Evolutionary conservation across 1,139 yeast species (phyloP).

Genomic region (Yamadazyma membranifaciens): DNA sequence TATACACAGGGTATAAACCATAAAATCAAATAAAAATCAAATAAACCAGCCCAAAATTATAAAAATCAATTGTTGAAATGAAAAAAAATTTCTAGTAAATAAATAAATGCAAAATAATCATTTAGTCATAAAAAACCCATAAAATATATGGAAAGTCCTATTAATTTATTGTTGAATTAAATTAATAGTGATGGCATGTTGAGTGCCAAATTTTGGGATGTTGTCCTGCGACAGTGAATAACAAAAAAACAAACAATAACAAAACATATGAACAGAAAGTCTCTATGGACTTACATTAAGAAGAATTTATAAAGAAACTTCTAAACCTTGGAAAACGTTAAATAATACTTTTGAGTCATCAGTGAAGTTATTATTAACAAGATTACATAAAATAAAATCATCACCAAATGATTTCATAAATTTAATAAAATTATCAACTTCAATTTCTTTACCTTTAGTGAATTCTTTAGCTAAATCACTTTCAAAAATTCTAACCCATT

Average conservation of each 20-base stretch:
- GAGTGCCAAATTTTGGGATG: constrained; percentile 14
- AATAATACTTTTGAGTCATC: constrained; percentile 51
- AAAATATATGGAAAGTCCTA: constrained; percentile 1
- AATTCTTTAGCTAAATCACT: constrained; percentile 37
- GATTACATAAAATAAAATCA: constrained; percentile 70
- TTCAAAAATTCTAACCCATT: constrained; percentile 66
- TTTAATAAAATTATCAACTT: constrained; percentile 24
- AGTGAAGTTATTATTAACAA: constrained; percentile 85
- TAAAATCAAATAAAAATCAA: constrained; percentile 5
- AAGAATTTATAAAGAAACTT: constrained; percentile 7
- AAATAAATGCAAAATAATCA: constrained; percentile 6
- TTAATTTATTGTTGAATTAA: constrained; percentile 16
- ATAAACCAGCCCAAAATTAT: constrained; percentile 4
- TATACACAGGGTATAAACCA: constrained; percentile 24
- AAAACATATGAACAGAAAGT: constrained; percentile 3
- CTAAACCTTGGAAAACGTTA: constrained; percentile 30
- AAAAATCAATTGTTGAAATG: constrained; percentile 9
- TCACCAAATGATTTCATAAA: constrained; percentile 35
- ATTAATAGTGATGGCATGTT: constrained; percentile 15
- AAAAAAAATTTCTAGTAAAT: constrained; percentile 2
- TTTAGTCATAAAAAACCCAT: constrained; percentile 4
- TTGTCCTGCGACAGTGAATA: constrained; percentile 30
- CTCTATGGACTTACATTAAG: neutral
- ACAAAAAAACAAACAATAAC: constrained; percentile 10
- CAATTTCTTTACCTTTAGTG: constrained; percentile 22